A percentile compares a stretch with the other conserved stretches of the same genome.
Conservation (phyloP, 139 green algal genomes). For the Protoeuglena noctilucae region DNA sequence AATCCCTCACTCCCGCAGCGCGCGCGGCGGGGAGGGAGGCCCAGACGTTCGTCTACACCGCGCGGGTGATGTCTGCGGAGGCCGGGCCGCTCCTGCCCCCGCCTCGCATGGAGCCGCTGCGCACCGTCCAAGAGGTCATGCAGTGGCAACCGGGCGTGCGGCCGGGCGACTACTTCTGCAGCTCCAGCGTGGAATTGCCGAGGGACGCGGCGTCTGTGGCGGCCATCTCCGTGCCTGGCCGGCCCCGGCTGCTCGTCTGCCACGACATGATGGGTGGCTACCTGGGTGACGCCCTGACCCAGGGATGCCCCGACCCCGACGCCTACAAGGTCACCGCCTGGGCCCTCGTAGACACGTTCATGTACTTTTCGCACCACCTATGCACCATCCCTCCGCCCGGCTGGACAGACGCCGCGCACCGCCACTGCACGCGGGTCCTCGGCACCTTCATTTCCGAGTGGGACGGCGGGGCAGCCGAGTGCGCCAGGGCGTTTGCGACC, state of each 20-base stretch:
- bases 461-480: constrained; percentile 10
- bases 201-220: not conserved
- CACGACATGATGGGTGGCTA: constrained; percentile 21
- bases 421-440: constrained; percentile 12
- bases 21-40: no score
- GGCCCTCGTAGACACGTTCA: constrained; percentile 14
- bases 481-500: constrained; percentile 7
- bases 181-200: no score
- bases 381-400: constrained; percentile 12
- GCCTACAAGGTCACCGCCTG: constrained; percentile 1
- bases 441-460: constrained; percentile 23
- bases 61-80: no score
- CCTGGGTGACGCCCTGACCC: constrained; percentile 5
- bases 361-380: constrained; percentile 22
- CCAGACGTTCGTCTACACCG: no score
- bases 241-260: constrained; percentile 13
- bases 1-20: no score
- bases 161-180: no score
- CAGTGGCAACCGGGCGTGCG: no score
- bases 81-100: no score
- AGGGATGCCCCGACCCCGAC: constrained; percentile 1
- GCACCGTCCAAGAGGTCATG: no score
- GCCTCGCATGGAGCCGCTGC: no score
- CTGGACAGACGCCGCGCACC: constrained; percentile 19
- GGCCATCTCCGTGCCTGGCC: not conserved